Evolutionary conservation across 2,329 filamentous ascomycete genomes (phyloP).

Genomic region (Microdochium trichocladiopsis): DNA sequence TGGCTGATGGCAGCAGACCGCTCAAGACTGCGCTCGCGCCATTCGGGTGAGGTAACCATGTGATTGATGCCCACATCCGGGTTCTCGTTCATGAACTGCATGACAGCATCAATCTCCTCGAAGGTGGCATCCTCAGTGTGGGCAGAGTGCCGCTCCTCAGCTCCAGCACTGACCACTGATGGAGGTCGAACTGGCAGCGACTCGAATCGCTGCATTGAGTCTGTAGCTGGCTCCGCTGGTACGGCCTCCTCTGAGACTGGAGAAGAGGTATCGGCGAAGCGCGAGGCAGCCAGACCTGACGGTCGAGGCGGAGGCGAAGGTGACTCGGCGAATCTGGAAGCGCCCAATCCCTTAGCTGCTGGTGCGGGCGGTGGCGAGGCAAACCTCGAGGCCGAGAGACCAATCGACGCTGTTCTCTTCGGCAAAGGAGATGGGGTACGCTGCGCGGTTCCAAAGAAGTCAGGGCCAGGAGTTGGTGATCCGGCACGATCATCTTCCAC

Average conservation of each 20-base stretch:
- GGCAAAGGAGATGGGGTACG: background rate
- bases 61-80: conserved; percentile 70
- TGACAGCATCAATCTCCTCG: conserved; percentile 87
- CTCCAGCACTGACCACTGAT: conserved; percentile 14
- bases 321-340: conserved; percentile 38
- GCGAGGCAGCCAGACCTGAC: conserved; percentile 34
- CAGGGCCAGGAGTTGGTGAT: conserved; percentile 23
- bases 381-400: conserved; percentile 22
- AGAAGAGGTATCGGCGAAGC: conserved; percentile 34
- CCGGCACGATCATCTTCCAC: conserved; percentile 19
- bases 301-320: conserved; percentile 33
- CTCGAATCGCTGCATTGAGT: conserved; percentile 21
- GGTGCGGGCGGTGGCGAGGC: conserved; percentile 21
- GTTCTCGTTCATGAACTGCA: conserved; percentile 73
- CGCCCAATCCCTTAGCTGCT: conserved; percentile 29
- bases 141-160: conserved; percentile 2
- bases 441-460: conserved; percentile 5
- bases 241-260: conserved; percentile 17
- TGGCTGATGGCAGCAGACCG: conserved; percentile 30
- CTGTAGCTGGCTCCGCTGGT: conserved; percentile 3
- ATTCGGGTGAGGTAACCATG: conserved; percentile 36
- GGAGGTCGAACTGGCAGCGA: conserved; percentile 21
- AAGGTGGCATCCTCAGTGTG: conserved; percentile 45
- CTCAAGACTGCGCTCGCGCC: conserved; percentile 36
- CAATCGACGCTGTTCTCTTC: conserved; percentile 9